phyloP scores from a whole-genome alignment of 768 basidiomycete species.

The Russula abietina region DNA sequence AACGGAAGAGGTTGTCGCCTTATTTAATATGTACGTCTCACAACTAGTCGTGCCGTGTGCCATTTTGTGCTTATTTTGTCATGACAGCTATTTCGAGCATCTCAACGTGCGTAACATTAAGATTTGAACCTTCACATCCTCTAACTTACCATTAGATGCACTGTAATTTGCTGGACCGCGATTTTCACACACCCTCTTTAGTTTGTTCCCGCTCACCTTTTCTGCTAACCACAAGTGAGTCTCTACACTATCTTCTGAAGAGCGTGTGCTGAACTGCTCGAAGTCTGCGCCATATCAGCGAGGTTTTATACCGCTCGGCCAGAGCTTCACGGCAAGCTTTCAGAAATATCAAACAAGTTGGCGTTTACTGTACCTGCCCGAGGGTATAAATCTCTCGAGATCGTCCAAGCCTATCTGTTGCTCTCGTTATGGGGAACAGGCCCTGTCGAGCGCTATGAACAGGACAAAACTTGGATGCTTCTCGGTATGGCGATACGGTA shows the following conservation, averaged over 20 bases:
- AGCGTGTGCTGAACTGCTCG: not conserved
- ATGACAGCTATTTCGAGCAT: conserved; percentile 63
- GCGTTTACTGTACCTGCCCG: conserved; percentile 81
- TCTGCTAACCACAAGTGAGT: conserved; percentile 84
- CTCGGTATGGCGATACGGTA: conserved; percentile 82
- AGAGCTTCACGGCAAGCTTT: conserved; percentile 73
- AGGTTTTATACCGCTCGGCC: conserved; percentile 80
- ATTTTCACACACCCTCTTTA: conserved; percentile 90
- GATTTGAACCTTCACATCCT: not conserved
- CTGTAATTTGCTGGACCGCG: conserved; percentile 71
- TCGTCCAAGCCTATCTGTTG: conserved; percentile 91
- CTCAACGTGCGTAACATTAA: conserved; percentile 50
- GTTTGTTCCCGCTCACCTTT: conserved; percentile 95
- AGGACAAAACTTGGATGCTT: conserved; percentile 89
- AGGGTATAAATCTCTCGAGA: conserved; percentile 91
- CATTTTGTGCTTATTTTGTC: conserved; percentile 11
- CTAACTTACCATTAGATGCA: conserved; percentile 48
- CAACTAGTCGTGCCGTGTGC: not conserved
- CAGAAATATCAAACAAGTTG: conserved; percentile 79
- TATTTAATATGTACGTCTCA: conserved; percentile 78
- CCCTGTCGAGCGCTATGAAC: conserved; percentile 93
- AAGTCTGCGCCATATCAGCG: conserved; percentile 93
- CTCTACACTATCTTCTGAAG: conserved; percentile 1
- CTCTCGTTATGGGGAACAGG: conserved; percentile 88
- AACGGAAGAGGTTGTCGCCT: conserved; percentile 82